Conservation (phyloP, 2,329 filamentous ascomycete genomes). For the Hypoxylon sp. region DNA sequence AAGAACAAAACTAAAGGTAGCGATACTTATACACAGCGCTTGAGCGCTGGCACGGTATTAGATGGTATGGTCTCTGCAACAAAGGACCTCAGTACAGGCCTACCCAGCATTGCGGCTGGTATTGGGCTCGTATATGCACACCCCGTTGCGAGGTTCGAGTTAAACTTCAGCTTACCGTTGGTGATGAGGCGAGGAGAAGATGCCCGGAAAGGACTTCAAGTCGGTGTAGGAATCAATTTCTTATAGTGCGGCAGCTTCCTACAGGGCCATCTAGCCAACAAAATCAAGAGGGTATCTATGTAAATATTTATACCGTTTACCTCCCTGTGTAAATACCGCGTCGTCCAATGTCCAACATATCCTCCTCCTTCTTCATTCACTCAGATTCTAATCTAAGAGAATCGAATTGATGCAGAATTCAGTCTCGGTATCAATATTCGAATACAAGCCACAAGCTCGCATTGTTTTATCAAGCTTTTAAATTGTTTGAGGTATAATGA, state of each 20-base stretch:
- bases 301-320: slow-evolving; percentile 24
- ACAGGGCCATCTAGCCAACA: background rate
- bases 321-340: slow-evolving; percentile 30
- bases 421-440: background rate
- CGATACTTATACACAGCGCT: slow-evolving; percentile 54
- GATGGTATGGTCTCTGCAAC: slow-evolving; percentile 73
- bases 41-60: slow-evolving; percentile 64
- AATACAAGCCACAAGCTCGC: background rate
- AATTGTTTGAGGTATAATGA: background rate
- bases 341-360: background rate
- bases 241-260: slow-evolving; percentile 68
- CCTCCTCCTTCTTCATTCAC: background rate
- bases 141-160: slow-evolving; percentile 91
- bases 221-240: slow-evolving; percentile 98
- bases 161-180: slow-evolving; percentile 94
- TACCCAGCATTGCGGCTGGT: slow-evolving; percentile 89
- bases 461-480: background rate
- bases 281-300: background rate
- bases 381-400: background rate
- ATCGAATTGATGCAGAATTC: slow-evolving; percentile 1
- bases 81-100: slow-evolving; percentile 77
- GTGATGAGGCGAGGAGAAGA: slow-evolving; percentile 87
- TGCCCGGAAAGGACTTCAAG: slow-evolving; percentile 89
- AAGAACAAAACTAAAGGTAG: slow-evolving; percentile 69
- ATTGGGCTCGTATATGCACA: slow-evolving; percentile 95